Evolutionary conservation across 169 alveolate genomes (phyloP), one percentile per base, ranked within the genome.

Genomic region (Hammondia hammondi): DNA sequence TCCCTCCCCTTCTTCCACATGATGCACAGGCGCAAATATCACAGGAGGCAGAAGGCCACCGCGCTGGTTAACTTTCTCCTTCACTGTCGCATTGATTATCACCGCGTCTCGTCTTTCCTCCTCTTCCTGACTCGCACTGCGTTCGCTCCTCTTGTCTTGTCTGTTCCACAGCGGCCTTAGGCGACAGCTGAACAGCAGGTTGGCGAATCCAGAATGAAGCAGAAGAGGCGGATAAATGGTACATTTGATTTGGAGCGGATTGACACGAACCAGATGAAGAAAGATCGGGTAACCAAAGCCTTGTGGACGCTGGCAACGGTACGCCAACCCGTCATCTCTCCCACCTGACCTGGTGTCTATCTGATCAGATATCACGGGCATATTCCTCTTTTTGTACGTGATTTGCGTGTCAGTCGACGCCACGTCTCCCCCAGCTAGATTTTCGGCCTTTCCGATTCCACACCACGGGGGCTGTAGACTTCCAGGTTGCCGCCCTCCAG

Each of bases 171-270:
- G 77, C 35, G 77, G 77, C 32, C 77, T 67, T 17, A 77, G 87
- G 7, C 87, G 21, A 46, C 87, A 77, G 48, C 46, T 17, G 48
- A 77, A 24, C 29, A 77, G 87, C 27, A 77, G 48, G 32, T 24
- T 17, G 24, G 39, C 2, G 56, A 24, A 2, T 0, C 21, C 46
- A 32, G 87, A 77, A 32, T 77, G 87, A n/a, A 77, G 43, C 32
- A 77, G 56, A 39, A 77, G 87, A 9, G 87, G 48, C 24, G 87
- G 87, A 24, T 77, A 77, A n/a, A 77, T 77, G 19, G 87, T 77
- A 46, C 87, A 77, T 17, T 17, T 32, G 87, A 77, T 32, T 77
- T 77, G 87, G 19, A 77, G 29, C 2, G 87, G 43, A 32, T 77
- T 77, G 6, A 32, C 87, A 46, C 87, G 87, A 19, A 77, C 87